Conservation (phyloP, 495 filamentous ascomycete species). For the Astrothelium subdiscretum region DNA sequence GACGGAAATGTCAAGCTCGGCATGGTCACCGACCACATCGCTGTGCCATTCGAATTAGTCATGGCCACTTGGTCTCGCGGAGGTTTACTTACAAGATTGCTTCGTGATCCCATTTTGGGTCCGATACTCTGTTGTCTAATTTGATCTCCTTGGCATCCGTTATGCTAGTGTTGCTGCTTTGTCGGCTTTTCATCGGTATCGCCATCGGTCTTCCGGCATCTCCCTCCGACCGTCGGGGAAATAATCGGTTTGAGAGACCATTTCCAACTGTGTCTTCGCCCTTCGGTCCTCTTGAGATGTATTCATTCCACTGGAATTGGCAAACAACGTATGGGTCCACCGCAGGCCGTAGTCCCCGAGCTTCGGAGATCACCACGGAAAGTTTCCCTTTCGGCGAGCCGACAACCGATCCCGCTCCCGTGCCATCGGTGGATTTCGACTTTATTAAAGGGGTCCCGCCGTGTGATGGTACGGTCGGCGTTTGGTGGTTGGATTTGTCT, state of each 20-base stretch:
- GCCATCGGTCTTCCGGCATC: slow-evolving; percentile 77
- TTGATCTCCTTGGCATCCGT: slow-evolving; percentile 47
- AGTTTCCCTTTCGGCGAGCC: slow-evolving; percentile 80
- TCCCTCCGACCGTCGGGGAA: slow-evolving; percentile 16
- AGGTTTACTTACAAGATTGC: slow-evolving; percentile 69
- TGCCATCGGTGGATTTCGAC: slow-evolving; percentile 8
- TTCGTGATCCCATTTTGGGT: slow-evolving; percentile 92
- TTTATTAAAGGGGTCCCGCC: slow-evolving; percentile 9
- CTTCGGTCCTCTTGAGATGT: slow-evolving; percentile 77
- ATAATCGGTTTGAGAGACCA: not conserved
- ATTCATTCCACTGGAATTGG: slow-evolving; percentile 91
- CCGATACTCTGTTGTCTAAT: slow-evolving; percentile 56
- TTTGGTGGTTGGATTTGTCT: slow-evolving; percentile 21
- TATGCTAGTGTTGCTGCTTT: slow-evolving; percentile 87
- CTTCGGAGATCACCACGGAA: slow-evolving; percentile 76
- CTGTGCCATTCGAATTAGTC: slow-evolving; percentile 33
- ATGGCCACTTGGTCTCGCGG: not conserved
- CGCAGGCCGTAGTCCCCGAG: slow-evolving; percentile 66
- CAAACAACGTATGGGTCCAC: slow-evolving; percentile 90
- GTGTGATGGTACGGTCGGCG: slow-evolving; percentile 1
- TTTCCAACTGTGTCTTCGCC: slow-evolving; percentile 28
- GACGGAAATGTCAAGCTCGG: slow-evolving; percentile 84
- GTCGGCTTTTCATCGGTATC: slow-evolving; percentile 84
- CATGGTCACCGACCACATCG: slow-evolving; percentile 87
- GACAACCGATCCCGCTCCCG: slow-evolving; percentile 36